Conservation (phyloP, 164 flowering plant genomes). For the Echeveria elegans region DNA sequence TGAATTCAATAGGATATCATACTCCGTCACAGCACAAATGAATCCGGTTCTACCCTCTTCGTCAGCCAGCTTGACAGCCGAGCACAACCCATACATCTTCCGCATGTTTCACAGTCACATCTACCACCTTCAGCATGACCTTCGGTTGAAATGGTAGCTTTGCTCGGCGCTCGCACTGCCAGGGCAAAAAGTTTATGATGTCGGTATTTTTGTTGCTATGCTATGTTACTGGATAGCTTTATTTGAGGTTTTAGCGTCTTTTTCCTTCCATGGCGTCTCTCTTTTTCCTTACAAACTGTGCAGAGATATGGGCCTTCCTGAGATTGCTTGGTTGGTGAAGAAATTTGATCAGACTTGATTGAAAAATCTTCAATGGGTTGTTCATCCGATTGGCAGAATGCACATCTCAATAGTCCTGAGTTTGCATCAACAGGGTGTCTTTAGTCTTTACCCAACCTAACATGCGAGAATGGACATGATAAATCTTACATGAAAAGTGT, state of each 20-base stretch:
- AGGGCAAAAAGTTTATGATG: conserved; percentile 15
- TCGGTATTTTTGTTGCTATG: conserved; percentile 18
- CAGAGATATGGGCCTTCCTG: conserved; percentile 87
- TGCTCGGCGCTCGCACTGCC: conserved; percentile 39
- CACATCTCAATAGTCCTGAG: conserved; percentile 67
- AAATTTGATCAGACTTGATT: conserved; percentile 50
- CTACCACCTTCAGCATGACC: background rate
- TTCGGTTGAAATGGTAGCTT: conserved; percentile 18
- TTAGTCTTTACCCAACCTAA: conserved; percentile 84
- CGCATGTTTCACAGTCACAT: background rate
- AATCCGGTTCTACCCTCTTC: conserved; percentile 3
- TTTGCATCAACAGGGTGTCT: conserved; percentile 35
- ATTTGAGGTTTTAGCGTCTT: conserved; percentile 35
- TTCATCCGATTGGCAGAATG: conserved; percentile 84
- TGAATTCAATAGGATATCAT: background rate
- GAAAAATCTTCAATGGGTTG: conserved; percentile 48
- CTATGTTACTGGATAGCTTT: conserved; percentile 17
- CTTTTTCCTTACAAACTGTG: conserved; percentile 57
- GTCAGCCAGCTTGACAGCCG: conserved; percentile 27
- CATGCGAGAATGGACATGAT: conserved; percentile 9
- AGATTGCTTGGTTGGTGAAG: conserved; percentile 60
- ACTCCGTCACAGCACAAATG: background rate
- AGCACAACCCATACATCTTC: conserved; percentile 21
- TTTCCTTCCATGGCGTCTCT: conserved; percentile 99
- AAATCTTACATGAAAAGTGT: background rate